Conservation (phyloP, 1,284 basidiomycete genomes). For the Cryptococcus sp. region DNA sequence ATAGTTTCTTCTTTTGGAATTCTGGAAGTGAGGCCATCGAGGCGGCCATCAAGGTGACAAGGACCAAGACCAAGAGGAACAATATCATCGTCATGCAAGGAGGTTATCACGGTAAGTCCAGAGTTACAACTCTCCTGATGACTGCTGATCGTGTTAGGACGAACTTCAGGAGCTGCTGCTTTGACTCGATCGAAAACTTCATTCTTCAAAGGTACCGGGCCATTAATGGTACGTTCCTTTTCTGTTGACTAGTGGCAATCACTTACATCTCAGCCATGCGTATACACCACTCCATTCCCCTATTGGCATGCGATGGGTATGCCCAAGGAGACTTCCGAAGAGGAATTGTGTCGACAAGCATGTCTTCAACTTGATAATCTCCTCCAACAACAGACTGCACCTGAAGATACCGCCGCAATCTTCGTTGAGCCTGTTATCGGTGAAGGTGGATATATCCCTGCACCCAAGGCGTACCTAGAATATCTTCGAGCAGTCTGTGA, state of each 20-base stretch:
- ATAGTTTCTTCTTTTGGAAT: slow-evolving; percentile 90
- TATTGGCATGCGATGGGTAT: slow-evolving; percentile 84
- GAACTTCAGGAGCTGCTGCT: slow-evolving; percentile 81
- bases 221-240: slow-evolving; percentile 64
- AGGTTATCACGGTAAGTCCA: slow-evolving; percentile 64
- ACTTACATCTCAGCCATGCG: slow-evolving; percentile 61
- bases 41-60: slow-evolving; percentile 54
- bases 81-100: slow-evolving; percentile 90
- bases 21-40: slow-evolving; percentile 52
- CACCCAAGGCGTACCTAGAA: slow-evolving; percentile 69
- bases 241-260: not conserved
- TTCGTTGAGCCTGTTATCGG: slow-evolving; percentile 86
- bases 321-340: slow-evolving; percentile 58
- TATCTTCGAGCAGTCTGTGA: slow-evolving; percentile 79
- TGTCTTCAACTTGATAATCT: slow-evolving; percentile 78
- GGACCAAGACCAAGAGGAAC: slow-evolving; percentile 68
- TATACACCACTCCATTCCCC: slow-evolving; percentile 75
- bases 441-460: slow-evolving; percentile 87
- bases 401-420: slow-evolving; percentile 82
- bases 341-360: slow-evolving; percentile 62
- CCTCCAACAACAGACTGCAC: slow-evolving; percentile 75
- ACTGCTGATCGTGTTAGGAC: slow-evolving; percentile 21
- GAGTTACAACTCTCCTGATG: not conserved
- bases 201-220: slow-evolving; percentile 72
- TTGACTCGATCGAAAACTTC: slow-evolving; percentile 83